Percentiles rank a stretch among this genome's conserved stretches.
These are phyloP conservation scores for Sarocladiaceae sp. DNA, from an alignment of 2,329 filamentous ascomycete genomes.

Conservation along the genomic window DNA sequence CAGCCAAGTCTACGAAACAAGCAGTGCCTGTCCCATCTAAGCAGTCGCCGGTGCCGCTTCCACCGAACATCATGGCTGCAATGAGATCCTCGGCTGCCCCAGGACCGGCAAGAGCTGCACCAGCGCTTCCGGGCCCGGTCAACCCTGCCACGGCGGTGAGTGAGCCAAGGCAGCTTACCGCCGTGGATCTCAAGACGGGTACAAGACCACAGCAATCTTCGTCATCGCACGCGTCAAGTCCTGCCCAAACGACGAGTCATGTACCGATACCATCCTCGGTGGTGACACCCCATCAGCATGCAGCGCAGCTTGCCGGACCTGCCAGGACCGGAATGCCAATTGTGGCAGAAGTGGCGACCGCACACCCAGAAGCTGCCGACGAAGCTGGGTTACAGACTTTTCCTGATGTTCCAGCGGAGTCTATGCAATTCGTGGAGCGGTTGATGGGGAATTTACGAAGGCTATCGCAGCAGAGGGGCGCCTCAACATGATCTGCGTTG, in stretches of 20 bases:
- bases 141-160: background rate
- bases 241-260: conserved; percentile 19
- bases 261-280: conserved; percentile 24
- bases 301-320: background rate
- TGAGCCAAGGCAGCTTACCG: no score
- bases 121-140: no score
- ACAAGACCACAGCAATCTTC: background rate
- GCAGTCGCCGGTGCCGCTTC: conserved; percentile 37
- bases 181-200: background rate
- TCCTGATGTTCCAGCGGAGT: conserved; percentile 34
- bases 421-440: conserved; percentile 43
- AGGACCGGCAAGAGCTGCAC: background rate
- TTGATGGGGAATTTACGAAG: conserved; percentile 46
- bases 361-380: background rate
- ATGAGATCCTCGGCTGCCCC: conserved; percentile 23
- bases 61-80: conserved; percentile 36
- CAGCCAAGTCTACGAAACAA: conserved; percentile 22
- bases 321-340: no score
- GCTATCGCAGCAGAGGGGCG: conserved; percentile 13
- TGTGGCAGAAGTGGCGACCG: background rate
- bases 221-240: background rate
- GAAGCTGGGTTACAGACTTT: conserved; percentile 24
- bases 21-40: conserved; percentile 28
- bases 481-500: no score
- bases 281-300: conserved; percentile 12